Percentiles rank a stretch among this genome's conserved stretches.
phyloP scores from a whole-genome alignment of 768 basidiomycete genomes.

The Suillus fuscotomentosus region DNA sequence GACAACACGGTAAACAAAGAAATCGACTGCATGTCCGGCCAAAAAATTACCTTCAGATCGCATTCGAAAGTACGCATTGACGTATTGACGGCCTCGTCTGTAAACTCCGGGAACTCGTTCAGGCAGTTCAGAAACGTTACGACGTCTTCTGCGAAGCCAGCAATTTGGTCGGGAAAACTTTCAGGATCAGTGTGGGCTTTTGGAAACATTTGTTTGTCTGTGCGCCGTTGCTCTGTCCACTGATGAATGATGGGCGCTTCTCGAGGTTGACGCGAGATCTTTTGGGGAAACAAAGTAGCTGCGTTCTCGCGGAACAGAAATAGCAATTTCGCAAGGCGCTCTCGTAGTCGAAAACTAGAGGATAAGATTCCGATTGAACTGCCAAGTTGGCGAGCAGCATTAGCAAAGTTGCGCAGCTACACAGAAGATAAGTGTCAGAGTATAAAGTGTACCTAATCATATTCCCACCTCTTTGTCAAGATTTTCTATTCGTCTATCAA shows the following conservation, averaged over 20 bases:
- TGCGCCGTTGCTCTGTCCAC: constrained; percentile 28
- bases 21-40: background rate
- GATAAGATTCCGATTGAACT: constrained; percentile 57
- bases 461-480: constrained; percentile 45
- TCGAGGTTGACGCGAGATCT: constrained; percentile 37
- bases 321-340: constrained; percentile 48
- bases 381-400: constrained; percentile 54
- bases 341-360: constrained; percentile 49
- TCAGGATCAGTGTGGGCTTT: constrained; percentile 45
- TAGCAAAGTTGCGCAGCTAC: constrained; percentile 53
- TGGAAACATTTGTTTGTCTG: constrained; percentile 30
- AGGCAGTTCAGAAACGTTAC: constrained; percentile 53
- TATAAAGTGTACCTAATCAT: background rate
- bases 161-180: constrained; percentile 45
- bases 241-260: constrained; percentile 38
- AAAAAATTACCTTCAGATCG: constrained; percentile 42
- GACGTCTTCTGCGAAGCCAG: constrained; percentile 46
- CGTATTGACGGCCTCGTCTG: constrained; percentile 51
- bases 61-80: constrained; percentile 49
- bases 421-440: constrained; percentile 13
- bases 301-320: constrained; percentile 56
- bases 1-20: constrained; percentile 6
- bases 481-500: constrained; percentile 41
- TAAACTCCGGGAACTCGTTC: constrained; percentile 58
- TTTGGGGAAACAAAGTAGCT: constrained; percentile 51